Evolutionary conservation across 163 green algal genomes (phyloP).

Genomic region (Prototheca stagnorum): DNA sequence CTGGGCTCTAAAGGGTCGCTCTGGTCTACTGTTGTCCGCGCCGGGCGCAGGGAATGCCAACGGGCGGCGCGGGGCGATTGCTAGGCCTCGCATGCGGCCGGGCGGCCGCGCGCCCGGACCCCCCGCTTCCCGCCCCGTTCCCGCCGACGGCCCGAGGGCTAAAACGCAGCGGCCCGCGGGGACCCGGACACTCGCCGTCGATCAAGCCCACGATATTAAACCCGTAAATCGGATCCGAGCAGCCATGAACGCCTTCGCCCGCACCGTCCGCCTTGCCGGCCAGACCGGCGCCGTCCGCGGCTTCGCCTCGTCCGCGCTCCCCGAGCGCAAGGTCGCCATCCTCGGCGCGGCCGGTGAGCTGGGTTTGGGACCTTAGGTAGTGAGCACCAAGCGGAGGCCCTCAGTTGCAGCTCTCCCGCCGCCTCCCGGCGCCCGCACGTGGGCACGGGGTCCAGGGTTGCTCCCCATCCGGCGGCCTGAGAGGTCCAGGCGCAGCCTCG

Average conservation of each 20-base stretch:
- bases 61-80: not conserved
- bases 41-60: not conserved
- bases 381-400: too few species aligned
- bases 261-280: constrained; percentile 10
- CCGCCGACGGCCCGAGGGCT: too few species aligned
- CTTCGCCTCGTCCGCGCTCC: constrained; percentile 11
- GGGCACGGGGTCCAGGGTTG: too few species aligned
- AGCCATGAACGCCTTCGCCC: constrained; percentile 21
- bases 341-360: constrained; percentile 60
- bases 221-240: not conserved
- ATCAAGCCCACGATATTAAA: not conserved
- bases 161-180: too few species aligned
- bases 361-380: not conserved
- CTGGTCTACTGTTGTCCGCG: not conserved
- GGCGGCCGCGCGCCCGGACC: too few species aligned
- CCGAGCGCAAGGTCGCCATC: constrained; percentile 75
- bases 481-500: too few species aligned
- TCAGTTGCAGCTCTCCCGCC: too few species aligned
- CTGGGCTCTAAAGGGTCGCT: not conserved
- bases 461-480: too few species aligned
- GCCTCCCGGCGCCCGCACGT: too few species aligned
- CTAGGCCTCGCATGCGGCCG: too few species aligned
- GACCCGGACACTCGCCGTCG: too few species aligned
- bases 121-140: too few species aligned
- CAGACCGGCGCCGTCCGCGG: not conserved